These are phyloP conservation scores for Cutaneotrichosporon sp. DNA, from an alignment of 1,284 basidiomycete species.

Conservation along the genomic window DNA sequence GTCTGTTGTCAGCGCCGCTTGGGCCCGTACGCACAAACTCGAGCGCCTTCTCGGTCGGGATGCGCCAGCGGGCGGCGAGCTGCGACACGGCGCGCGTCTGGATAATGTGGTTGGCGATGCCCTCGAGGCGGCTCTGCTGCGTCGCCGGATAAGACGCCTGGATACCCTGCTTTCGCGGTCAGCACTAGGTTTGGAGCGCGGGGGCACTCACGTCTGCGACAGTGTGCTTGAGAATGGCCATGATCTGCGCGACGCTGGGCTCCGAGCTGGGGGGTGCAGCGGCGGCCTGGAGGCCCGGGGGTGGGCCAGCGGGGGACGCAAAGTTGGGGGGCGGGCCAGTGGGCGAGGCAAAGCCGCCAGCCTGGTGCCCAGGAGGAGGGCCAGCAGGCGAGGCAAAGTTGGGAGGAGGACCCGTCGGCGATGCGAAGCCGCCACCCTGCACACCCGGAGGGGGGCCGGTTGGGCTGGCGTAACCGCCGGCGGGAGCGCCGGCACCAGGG, in stretches of 20 bases:
- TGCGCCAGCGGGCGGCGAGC: slow-evolving; percentile 53
- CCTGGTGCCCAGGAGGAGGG: no score
- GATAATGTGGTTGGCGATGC: slow-evolving; percentile 53
- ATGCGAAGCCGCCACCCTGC: neutral
- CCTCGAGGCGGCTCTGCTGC: slow-evolving; percentile 48
- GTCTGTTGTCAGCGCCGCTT: slow-evolving; percentile 27
- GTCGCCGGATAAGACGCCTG: slow-evolving; percentile 54
- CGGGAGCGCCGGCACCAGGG: neutral
- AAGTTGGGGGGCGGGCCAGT: neutral
- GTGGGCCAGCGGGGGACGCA: neutral
- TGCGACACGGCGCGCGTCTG: slow-evolving; percentile 48
- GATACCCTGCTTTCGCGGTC: slow-evolving; percentile 48
- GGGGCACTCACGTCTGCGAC: slow-evolving; percentile 51
- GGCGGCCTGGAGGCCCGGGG: neutral
- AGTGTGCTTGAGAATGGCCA: slow-evolving; percentile 39
- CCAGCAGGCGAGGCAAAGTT: no score
- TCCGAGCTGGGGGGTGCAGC: neutral
- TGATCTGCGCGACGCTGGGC: neutral
- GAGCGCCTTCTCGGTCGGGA: slow-evolving; percentile 54
- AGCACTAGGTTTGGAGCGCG: slow-evolving; percentile 6
- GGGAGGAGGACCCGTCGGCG: slow-evolving; percentile 1
- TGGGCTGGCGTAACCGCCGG: neutral
- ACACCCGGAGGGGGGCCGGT: no score
- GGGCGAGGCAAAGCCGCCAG: neutral
- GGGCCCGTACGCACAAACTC: slow-evolving; percentile 31